These are phyloP conservation scores for Talaromyces sp. DNA, from an alignment of 2,329 filamentous ascomycete species.

Conservation along the genomic window DNA sequence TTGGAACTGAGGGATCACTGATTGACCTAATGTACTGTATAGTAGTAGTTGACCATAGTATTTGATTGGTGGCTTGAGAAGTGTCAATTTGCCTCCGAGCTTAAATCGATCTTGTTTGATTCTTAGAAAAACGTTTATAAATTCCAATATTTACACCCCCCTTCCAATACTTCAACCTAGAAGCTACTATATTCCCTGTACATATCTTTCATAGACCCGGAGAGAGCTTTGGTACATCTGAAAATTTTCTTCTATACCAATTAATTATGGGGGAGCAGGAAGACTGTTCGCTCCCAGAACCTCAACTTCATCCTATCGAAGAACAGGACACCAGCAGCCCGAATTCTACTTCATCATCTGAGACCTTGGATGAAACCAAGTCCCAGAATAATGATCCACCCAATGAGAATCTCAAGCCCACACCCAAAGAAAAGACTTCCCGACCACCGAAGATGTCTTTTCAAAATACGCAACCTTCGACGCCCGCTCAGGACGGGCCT, in stretches of 20 bases:
- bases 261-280: not conserved
- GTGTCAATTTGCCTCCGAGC: not conserved
- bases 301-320: slow-evolving; percentile 8
- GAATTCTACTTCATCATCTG: not conserved
- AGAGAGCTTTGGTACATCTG: too few species aligned
- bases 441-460: not conserved
- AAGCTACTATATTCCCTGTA: too few species aligned
- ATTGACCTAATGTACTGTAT: too few species aligned
- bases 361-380: not conserved
- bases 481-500: slow-evolving; percentile 1
- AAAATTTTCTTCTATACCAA: too few species aligned
- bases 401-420: not conserved
- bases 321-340: slow-evolving; percentile 9
- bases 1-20: not conserved
- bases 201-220: too few species aligned
- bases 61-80: not conserved
- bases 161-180: too few species aligned
- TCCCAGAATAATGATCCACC: not conserved
- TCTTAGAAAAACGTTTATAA: too few species aligned
- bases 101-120: too few species aligned
- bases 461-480: not conserved
- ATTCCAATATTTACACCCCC: too few species aligned
- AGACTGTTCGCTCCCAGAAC: not conserved
- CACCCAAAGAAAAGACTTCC: not conserved
- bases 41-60: not conserved